phyloP scores from a whole-genome alignment of 306 rosid genomes.

The Cajanus cajan region DNA sequence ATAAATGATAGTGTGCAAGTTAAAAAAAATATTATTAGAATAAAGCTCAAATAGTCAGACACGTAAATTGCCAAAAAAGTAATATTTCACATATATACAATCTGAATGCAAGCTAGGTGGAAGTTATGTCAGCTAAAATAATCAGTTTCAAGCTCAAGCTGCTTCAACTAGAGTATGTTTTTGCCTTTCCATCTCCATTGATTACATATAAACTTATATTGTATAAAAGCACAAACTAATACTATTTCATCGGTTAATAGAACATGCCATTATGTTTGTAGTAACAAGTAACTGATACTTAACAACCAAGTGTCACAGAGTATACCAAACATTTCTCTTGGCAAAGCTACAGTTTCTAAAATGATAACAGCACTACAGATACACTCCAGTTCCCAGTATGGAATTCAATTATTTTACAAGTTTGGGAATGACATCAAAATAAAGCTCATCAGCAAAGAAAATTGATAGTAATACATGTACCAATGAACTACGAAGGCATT shows the following conservation, averaged over 20 bases:
- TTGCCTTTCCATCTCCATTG: not conserved
- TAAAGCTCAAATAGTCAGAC: not conserved
- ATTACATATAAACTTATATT: not conserved
- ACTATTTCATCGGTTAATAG: not conserved
- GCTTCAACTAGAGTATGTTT: not conserved
- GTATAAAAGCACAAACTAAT: not conserved
- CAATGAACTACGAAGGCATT: not conserved
- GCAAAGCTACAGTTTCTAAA: not conserved
- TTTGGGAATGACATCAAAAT: not conserved
- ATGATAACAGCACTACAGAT: not conserved
- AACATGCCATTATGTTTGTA: not conserved
- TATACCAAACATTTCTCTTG: not conserved
- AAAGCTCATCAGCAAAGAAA: not conserved
- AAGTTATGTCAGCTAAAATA: not conserved
- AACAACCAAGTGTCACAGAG: not conserved
- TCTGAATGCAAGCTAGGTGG: not conserved
- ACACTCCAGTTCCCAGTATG: not conserved
- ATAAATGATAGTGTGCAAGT: not conserved
- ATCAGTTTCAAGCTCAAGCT: constrained; percentile 1
- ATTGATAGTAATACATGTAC: not conserved
- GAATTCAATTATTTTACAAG: not conserved
- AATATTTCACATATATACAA: not conserved
- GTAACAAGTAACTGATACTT: not conserved
- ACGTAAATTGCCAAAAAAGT: not conserved
- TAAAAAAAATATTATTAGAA: not conserved